Base-by-base conservation (phyloP, 306 rosid species). In the Boehmeria nivea region DNA sequence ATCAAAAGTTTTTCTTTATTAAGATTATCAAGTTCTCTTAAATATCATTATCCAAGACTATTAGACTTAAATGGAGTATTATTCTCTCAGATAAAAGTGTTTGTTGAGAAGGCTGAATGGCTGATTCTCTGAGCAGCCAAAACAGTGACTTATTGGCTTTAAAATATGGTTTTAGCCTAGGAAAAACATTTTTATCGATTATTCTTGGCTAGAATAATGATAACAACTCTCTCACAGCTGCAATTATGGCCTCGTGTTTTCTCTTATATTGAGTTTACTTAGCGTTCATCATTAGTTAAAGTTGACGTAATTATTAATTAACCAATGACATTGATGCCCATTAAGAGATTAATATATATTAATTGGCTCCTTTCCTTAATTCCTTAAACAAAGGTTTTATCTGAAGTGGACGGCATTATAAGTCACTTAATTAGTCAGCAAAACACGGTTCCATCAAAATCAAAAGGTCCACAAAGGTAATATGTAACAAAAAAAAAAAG, bases 341-440 rank as follows among this genome's bases (percentile, higher is more conserved):
- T 52, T 44, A 60, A 27, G 36, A 25, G 42, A 68, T 43, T 43
- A 44, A 26, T 53, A 31, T 22, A 57, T 3, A 60, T 53, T 37
- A 40, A 68, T 60, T 45, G 53, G 18, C 17, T 40, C 26, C 34
- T 36, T 63, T 23, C 45, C 59, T 8, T 19, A 59, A 7, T 56
- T 49, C 37, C 64, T 56, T 62, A 39, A 62, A 70, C 44, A 52
- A 72, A 20, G 24, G 42, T 23, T 37, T 60, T 54, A 18, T 61
- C 55, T 66, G 65, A 65, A 54, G 64, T 66, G 77, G 68, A 66
- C 33, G 23, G 64, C 75, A 62, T 62, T 48, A 38, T 42, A 65
- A 38, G 59, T 46, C 59, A 57, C 37, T 54, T 54, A 44, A 54
- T 66, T 51, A 48, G 62, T 68, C 62, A 52, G 55, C 44, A 54